Base-by-base conservation (phyloP, 2,329 filamentous ascomycete genomes). In the Ceratocystis cubensis region DNA sequence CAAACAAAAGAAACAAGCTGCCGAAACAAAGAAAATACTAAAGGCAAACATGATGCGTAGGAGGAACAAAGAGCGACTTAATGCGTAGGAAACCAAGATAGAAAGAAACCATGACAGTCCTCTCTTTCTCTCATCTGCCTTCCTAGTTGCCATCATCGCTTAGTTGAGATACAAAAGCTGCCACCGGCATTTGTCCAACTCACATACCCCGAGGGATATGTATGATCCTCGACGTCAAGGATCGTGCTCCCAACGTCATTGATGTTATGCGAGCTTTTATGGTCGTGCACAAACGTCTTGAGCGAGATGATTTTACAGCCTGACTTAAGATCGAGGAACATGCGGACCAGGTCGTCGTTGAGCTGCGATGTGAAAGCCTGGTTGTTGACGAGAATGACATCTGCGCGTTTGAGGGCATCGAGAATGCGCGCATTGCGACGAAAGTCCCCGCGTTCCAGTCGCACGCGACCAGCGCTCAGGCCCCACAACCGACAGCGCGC, bases 311-410 rank as follows among this genome's bases (percentile, higher is more conserved):
- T 88, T 75, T 88, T 88, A 75, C 89, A 92, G 2, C 93, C 93
- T 65, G 89, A 82, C 76, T 96, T 97, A 69, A 97, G 79, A 73
- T 99, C 94, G 68, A 99, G 79, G 73, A 99, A 97, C 78, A 96
- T 90, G 71, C 90, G 85, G 70, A 93, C 84, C 59, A 99, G 80
- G 69, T 85, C 84, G 73, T 90, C 88, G 76, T 97, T 99, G 66
- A 96, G 83, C 71, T 87, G 82, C 15, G 92, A 87, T 5, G 88
- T 92, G 76, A 99, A 99, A 1, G 91, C 94, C 76, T 97, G 92
- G 77, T 99, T 99, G 79, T 99, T 99, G 72, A 97, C 93, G 30
- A 99, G 82, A 20, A 99, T 84, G n/a, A 97, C 92, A 74, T 99
- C 94, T 1, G 94, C 93, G 65, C 87, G 84, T 74, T 88, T 87